Base-by-base conservation (phyloP, 306 rosid species). In the Quercus berberidifolia region DNA sequence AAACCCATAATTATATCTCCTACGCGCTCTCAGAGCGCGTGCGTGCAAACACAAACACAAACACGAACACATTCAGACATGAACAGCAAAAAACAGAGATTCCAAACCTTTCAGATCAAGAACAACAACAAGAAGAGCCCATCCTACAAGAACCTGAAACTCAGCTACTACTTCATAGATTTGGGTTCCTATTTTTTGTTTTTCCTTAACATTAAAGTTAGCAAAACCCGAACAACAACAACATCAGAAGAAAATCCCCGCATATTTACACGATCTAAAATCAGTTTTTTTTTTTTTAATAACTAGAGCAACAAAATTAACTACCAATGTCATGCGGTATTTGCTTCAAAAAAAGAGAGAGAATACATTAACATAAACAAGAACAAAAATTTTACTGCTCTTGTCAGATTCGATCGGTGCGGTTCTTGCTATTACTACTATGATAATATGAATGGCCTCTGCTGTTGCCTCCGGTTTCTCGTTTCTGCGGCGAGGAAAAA, bases 401-500 rank as follows among this genome's bases (percentile, higher is more conserved):
- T 1, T 3, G 69, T 89, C 88, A 89, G 82, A 77, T 86, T 54
- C 94, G 88, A 55, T 86, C 89, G 3, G 43, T 33, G 54, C 97
- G 87, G 74, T 81, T 78, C 74, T 87, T 80, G 80, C 83, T 79
- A 43, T 76, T 81, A 70, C 55, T 58, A 49, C 17, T 49, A 49
- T 49, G 54, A 49, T 49, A 13, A 49, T 49, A 49, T 18, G 35
- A 26, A n/a, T 77, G 87, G 54, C 25, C 72, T 59, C 70, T 76
- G 55, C 28, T 55, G 55, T 55, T 81, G 3, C 89, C 84, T 2
- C 75, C 85, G 41, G 31, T 62, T 19, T 83, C 85, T 55, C 81
- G 87, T 79, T 95, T 95, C 88, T 91, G 99, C 55, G 88, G 97
- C 0, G 92, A 83, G 1, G 98, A 86, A 74, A 95, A 96, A 2